Evolutionary conservation across 768 basidiomycete genomes (phyloP), one percentile per base, ranked within the genome.

Genomic region (Kwoniella bestiolae): DNA sequence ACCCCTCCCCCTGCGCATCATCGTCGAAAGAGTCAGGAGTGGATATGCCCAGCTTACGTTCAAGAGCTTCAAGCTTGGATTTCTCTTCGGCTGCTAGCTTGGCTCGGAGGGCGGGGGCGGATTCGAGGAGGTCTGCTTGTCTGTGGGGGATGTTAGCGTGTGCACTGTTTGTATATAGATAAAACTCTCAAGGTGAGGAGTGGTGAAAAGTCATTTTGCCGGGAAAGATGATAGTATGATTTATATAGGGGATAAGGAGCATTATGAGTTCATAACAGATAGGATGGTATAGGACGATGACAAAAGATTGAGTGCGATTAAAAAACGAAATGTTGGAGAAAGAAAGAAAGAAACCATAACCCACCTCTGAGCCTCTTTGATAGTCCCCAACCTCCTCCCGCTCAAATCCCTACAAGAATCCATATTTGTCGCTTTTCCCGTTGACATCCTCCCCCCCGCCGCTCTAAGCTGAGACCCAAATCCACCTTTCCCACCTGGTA

Each of bases 371-470:
- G 95, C 96, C 73, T 97, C 94, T 82, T 97, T 96, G 76, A 99
- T 88, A 0, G 95, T 96, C 74, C 91, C 92, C 28, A 99, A 83
- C 67, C 94, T 84, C 55, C 95, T 83, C 1, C 95, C 95, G 64
- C 86, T 93, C 38, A 99, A 85, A 77, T 98, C 96, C 52, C 96
- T 84, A 79, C 94, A 96, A 7, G 91, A 91, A 79, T 98, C 94
- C 68, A 94, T 94, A 81, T 85, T 94, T 25, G 92, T 93, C 16
- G 68, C 65, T 64, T 79, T 78, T 3, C 75, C 80, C 84, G 93
- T 93, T 76, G 90, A 92, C 96, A 99, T 99, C 32, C 95, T 87
- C 12, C 96, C 95, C 70, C 96, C 96, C 14, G 95, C 95, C 0
- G 96, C 95, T 80, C 96, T 87, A 70, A 99, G 85, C 83, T 97